These are phyloP conservation scores for Pyrus pyrifolia DNA, from an alignment of 306 rosid genomes.

Conservation along the genomic window DNA sequence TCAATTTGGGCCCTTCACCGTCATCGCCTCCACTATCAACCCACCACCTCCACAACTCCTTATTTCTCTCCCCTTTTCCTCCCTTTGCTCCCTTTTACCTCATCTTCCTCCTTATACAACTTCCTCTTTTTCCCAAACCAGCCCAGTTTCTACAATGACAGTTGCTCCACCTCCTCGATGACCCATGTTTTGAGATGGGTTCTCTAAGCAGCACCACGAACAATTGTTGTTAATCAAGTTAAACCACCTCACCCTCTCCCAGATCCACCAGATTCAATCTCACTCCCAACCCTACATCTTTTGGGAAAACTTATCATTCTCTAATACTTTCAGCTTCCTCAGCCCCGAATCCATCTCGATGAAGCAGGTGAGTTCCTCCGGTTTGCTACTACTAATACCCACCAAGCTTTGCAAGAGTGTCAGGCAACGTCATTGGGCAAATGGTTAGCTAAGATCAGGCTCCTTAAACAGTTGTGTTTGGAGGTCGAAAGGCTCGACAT, in stretches of 20 bases:
- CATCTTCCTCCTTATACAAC: constrained; percentile 19
- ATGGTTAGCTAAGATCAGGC: constrained; percentile 92
- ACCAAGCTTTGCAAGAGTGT: constrained; percentile 86
- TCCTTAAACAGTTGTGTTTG: constrained; percentile 46
- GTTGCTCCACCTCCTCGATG: constrained; percentile 35
- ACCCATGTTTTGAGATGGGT: constrained; percentile 40
- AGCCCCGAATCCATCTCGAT: constrained; percentile 47
- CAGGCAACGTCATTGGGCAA: constrained; percentile 92
- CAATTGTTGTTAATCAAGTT: constrained; percentile 41
- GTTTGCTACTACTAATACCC: constrained; percentile 44
- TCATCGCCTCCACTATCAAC: constrained; percentile 7
- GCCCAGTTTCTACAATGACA: constrained; percentile 26
- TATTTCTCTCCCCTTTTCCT: constrained; percentile 10
- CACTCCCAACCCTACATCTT: background rate
- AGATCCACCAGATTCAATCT: constrained; percentile 62
- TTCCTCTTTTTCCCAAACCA: background rate
- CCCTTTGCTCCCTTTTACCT: constrained; percentile 22
- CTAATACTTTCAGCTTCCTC: constrained; percentile 28
- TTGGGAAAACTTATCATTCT: constrained; percentile 1
- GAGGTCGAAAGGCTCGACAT: constrained; percentile 58
- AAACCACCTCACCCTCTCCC: constrained; percentile 53
- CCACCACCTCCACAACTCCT: background rate
- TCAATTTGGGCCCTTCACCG: constrained; percentile 22
- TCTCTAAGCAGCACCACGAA: constrained; percentile 12
- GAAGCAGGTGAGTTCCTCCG: constrained; percentile 44